Conservation (phyloP, 2,329 filamentous ascomycete genomes). For the Cytospora chrysosperma region DNA sequence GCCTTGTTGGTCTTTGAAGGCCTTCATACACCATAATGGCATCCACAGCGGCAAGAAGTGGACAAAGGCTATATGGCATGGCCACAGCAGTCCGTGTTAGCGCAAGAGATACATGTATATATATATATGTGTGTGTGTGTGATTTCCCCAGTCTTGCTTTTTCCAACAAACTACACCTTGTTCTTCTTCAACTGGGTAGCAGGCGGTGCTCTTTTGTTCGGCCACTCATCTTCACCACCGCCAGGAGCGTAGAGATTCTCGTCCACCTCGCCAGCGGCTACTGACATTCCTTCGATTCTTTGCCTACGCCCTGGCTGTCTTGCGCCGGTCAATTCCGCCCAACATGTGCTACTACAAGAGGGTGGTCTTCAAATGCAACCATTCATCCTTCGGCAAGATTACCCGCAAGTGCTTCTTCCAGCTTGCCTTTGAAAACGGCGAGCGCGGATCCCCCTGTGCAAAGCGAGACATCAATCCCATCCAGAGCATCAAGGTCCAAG, state of each 20-base stretch:
- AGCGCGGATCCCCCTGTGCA: conserved; percentile 24
- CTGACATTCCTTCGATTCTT: background rate
- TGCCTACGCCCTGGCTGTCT: background rate
- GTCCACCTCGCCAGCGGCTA: too few relatives aligned
- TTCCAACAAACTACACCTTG: too few relatives aligned
- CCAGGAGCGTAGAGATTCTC: background rate
- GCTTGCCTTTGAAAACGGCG: conserved; percentile 22
- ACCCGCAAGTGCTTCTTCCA: conserved; percentile 24
- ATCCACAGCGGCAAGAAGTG: background rate
- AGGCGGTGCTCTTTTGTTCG: background rate
- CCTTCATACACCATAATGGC: background rate
- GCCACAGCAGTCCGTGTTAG: background rate
- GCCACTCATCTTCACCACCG: background rate
- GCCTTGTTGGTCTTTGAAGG: background rate
- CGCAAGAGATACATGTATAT: background rate
- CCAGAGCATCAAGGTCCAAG: conserved; percentile 23
- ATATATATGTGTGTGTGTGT: background rate
- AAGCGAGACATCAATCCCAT: conserved; percentile 25
- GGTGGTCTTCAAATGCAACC: conserved; percentile 27
- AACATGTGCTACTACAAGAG: conserved; percentile 29
- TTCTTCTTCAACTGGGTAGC: background rate
- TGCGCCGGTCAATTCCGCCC: background rate
- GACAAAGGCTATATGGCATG: background rate
- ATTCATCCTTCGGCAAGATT: conserved; percentile 22
- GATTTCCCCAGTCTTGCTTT: background rate